A percentile compares a stretch with the other conserved stretches of the same genome.
Evolutionary conservation across 1,284 basidiomycete genomes (phyloP).

Genomic region (Papiliotrema terrestris): DNA sequence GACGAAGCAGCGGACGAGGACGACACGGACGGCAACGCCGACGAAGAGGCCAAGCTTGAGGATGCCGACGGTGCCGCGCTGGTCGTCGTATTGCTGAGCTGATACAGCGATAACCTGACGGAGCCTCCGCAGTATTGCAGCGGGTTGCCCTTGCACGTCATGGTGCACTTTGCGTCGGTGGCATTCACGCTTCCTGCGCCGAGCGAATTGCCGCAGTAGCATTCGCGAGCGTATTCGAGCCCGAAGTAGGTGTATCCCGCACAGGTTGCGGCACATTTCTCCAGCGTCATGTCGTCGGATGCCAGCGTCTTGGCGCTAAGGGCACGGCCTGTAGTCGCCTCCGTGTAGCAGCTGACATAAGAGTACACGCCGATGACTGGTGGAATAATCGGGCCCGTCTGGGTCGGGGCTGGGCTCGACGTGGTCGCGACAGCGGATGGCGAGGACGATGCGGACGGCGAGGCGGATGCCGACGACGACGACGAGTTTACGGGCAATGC

Average conservation of each 20-base stretch:
- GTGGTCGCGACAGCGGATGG: constrained; percentile 4
- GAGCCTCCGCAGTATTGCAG: constrained; percentile 13
- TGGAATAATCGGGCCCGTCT: background rate
- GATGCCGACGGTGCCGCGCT: background rate
- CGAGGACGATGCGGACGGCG: constrained; percentile 2
- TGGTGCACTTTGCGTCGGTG: constrained; percentile 9
- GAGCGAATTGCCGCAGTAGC: constrained; percentile 21
- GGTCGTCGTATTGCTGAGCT: background rate
- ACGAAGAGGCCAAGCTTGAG: background rate
- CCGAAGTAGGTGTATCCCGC: constrained; percentile 9
- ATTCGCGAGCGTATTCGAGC: constrained; percentile 25
- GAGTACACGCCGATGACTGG: background rate
- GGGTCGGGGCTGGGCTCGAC: background rate
- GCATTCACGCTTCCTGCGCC: background rate
- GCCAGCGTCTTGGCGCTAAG: constrained; percentile 4
- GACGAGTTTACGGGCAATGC: background rate
- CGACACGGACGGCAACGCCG: background rate
- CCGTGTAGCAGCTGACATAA: constrained; percentile 17
- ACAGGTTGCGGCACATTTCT: constrained; percentile 15
- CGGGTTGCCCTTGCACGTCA: constrained; percentile 19
- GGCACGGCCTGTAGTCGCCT: constrained; percentile 13
- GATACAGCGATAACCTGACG: constrained; percentile 12
- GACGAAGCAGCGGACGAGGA: background rate
- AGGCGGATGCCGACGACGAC: constrained; percentile 3
- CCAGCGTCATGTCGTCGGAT: constrained; percentile 10